Evolutionary conservation across 495 filamentous ascomycete species (phyloP), one percentile per base, ranked within the genome.

Genomic region (Pseudoneurospora amorphoporcata): DNA sequence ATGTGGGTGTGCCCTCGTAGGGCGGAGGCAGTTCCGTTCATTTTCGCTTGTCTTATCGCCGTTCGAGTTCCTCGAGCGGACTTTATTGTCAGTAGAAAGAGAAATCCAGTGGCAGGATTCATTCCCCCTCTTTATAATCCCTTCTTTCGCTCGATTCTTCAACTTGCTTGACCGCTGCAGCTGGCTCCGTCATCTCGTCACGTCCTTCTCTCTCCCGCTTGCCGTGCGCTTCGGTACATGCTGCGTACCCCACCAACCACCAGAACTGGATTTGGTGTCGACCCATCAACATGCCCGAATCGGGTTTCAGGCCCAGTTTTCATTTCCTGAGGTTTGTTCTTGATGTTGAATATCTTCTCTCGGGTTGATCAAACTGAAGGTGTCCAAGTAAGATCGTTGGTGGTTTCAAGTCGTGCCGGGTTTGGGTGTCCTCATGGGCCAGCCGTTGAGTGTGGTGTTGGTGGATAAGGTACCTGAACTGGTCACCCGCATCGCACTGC

Each of bases 141-240:
- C 14, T 32, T 17, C 29, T 32, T 32, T 16, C 19, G 45, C 41
- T 5, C 68, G 32, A 68, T 68, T 72, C 39, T 68, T 69, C 47
- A 61, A 69, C 40, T 74, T 53, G 74, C 74, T 77, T 77, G 77
- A 77, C 74, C 73, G 72, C 74, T 70, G 68, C 70, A 69, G 32
- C 40, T 71, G 73, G 39, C 70, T 68, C 72, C 71, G 71, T 74
- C 68, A 61, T 61, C 53, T 61, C 29, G 53, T 35, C 53, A 61
- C 14, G 53, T 32, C 53, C 23, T 23, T 23, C 23, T 61, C 53
- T 41, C 72, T 77, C 73, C 72, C 72, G 71, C 71, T 73, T 61
- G 53, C 53, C 53, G 29, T 61, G 53, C 53, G 53, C 53, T 61
- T 61, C 14, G 53, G 53, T 61, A 61, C 53, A 35, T 61, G 53